Evolutionary conservation across 2,329 filamentous ascomycete genomes (phyloP).

Genomic region (Leptographium wingfieldii): DNA sequence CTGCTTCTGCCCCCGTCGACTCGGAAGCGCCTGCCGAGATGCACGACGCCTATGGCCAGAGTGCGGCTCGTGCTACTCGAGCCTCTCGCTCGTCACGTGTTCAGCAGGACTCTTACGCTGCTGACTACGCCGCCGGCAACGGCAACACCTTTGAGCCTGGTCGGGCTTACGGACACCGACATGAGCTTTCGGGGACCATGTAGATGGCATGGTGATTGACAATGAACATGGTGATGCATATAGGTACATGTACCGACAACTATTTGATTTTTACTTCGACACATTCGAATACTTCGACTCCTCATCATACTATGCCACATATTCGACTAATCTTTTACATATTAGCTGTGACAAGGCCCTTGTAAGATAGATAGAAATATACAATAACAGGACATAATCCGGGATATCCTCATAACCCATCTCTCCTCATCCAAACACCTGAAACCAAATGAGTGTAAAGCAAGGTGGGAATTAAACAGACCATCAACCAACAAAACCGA

Average conservation of each 20-base stretch:
- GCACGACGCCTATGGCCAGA: constrained; percentile 7
- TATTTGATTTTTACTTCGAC: too few relatives aligned
- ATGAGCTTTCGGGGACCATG: background rate
- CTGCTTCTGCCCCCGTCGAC: too few relatives aligned
- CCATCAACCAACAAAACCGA: too few relatives aligned
- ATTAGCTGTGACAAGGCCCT: too few relatives aligned
- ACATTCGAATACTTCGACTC: too few relatives aligned
- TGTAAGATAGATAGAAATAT: background rate
- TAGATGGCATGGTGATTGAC: background rate
- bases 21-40: background rate
- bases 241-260: background rate
- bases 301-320: too few relatives aligned
- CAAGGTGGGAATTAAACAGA: background rate
- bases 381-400: too few relatives aligned
- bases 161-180: constrained; percentile 1
- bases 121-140: background rate
- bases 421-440: too few relatives aligned
- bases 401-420: too few relatives aligned
- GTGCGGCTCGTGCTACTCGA: constrained; percentile 9
- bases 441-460: too few relatives aligned
- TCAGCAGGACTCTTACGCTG: background rate
- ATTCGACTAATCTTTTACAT: too few relatives aligned
- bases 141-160: constrained; percentile 3
- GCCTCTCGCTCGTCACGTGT: background rate
- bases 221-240: background rate